Conservation (phyloP, 768 basidiomycete genomes). For the Suillus clintonianus region DNA sequence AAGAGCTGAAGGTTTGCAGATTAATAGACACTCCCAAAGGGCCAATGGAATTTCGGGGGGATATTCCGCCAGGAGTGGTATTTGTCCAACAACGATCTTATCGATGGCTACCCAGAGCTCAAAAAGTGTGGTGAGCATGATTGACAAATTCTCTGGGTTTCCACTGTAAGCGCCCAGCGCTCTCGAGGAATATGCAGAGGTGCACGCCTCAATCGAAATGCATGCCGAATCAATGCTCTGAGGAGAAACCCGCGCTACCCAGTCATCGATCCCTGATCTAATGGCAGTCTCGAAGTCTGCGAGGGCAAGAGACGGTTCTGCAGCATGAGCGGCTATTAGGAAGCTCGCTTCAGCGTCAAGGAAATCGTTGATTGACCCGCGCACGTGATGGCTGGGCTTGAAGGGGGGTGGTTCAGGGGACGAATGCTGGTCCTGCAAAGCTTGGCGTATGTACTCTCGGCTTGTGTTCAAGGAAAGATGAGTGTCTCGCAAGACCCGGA, state of each 20-base stretch:
- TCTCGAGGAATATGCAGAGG: slow-evolving; percentile 25
- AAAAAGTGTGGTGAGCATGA: no score
- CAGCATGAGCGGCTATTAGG: no score
- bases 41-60: slow-evolving; percentile 33
- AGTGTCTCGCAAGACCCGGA: slow-evolving; percentile 33
- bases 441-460: slow-evolving; percentile 26
- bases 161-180: slow-evolving; percentile 27
- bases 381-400: slow-evolving; percentile 1
- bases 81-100: slow-evolving; percentile 18
- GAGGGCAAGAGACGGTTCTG: no score
- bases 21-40: slow-evolving; percentile 30
- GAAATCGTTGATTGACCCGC: neutral
- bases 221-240: slow-evolving; percentile 15
- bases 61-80: slow-evolving; percentile 32
- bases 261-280: slow-evolving; percentile 34
- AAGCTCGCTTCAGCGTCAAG: no score
- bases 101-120: slow-evolving; percentile 39
- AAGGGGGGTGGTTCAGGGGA: neutral
- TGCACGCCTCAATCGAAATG: slow-evolving; percentile 21
- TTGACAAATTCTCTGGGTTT: no score
- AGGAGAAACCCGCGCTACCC: slow-evolving; percentile 27
- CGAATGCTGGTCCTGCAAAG: slow-evolving; percentile 8
- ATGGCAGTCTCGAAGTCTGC: slow-evolving; percentile 31
- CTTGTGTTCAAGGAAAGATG: slow-evolving; percentile 34
- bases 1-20: slow-evolving; percentile 30